These are phyloP conservation scores for Wickerhamiella lipophila DNA, from an alignment of 805 yeast genomes.

Conservation along the genomic window DNA sequence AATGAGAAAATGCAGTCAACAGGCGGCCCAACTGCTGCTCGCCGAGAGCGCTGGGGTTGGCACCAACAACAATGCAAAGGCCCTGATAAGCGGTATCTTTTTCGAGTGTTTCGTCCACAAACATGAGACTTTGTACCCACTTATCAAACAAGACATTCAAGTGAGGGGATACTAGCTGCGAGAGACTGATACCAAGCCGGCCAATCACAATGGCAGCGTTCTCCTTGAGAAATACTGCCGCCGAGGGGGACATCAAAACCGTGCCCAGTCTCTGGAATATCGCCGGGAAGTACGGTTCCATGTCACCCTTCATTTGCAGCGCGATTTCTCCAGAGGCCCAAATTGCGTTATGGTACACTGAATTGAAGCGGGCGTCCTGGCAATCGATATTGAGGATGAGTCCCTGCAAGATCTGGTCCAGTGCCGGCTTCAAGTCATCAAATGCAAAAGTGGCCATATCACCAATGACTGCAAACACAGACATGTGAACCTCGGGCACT, in stretches of 20 bases:
- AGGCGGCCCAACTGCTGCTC: constrained; percentile 27
- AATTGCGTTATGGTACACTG: constrained; percentile 76
- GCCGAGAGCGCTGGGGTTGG: constrained; percentile 53
- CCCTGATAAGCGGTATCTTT: constrained; percentile 82
- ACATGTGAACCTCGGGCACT: constrained; percentile 80
- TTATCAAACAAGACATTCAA: constrained; percentile 43
- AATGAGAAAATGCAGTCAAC: constrained; percentile 21
- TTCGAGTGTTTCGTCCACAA: constrained; percentile 68
- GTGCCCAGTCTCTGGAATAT: constrained; percentile 46
- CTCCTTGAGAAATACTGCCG: constrained; percentile 43
- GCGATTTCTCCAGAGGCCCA: constrained; percentile 91
- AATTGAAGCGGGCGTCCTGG: constrained; percentile 40
- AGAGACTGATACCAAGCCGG: constrained; percentile 55
- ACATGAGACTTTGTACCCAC: constrained; percentile 62
- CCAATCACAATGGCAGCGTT: constrained; percentile 87
- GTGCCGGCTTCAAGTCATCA: constrained; percentile 29
- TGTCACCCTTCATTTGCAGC: constrained; percentile 35
- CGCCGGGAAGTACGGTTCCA: constrained; percentile 42
- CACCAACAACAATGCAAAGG: constrained; percentile 52
- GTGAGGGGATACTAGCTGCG: constrained; percentile 47
- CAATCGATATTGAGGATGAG: constrained; percentile 45
- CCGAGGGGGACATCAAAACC: constrained; percentile 45
- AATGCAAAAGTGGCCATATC: constrained; percentile 62
- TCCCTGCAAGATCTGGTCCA: constrained; percentile 29
- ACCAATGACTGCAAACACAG: constrained; percentile 80